Percentiles rank a stretch among this genome's conserved stretches.
Evolutionary conservation across 2,329 filamentous ascomycete genomes (phyloP).

Genomic region (Sclerotinia subarctica): DNA sequence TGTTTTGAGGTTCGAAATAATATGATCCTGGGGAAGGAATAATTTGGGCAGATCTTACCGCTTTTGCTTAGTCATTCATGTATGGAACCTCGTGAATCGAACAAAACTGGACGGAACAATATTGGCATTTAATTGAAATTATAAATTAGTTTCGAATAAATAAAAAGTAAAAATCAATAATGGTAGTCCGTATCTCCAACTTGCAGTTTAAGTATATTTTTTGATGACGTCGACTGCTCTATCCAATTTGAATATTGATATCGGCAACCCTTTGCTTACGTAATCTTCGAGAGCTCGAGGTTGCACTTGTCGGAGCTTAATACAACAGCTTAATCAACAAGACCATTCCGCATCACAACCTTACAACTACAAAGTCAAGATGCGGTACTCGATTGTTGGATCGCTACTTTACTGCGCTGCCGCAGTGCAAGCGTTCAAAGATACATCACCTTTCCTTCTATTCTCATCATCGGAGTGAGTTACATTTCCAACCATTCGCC

Average conservation of each 20-base stretch:
- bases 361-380: constrained; percentile 39
- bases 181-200: no score
- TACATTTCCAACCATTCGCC: constrained; percentile 5
- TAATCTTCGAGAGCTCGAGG: background rate
- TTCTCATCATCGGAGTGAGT: constrained; percentile 60
- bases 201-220: no score
- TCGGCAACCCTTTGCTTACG: background rate
- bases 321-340: constrained; percentile 19
- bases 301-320: constrained; percentile 14
- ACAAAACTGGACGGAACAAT: no score
- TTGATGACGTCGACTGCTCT: no score
- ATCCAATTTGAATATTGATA: background rate
- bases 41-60: constrained; percentile 14
- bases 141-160: background rate
- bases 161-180: background rate
- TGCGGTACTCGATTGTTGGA: constrained; percentile 53
- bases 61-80: constrained; percentile 2
- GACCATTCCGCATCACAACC: constrained; percentile 1
- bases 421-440: constrained; percentile 68
- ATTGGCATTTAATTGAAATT: background rate
- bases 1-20: constrained; percentile 4
- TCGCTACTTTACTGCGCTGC: constrained; percentile 53
- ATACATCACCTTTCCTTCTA: constrained; percentile 86
- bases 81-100: background rate
- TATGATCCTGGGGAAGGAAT: constrained; percentile 19